phyloP scores from a whole-genome alignment of 148 eudicot species.

The Amaranthus hypochondriacus region DNA sequence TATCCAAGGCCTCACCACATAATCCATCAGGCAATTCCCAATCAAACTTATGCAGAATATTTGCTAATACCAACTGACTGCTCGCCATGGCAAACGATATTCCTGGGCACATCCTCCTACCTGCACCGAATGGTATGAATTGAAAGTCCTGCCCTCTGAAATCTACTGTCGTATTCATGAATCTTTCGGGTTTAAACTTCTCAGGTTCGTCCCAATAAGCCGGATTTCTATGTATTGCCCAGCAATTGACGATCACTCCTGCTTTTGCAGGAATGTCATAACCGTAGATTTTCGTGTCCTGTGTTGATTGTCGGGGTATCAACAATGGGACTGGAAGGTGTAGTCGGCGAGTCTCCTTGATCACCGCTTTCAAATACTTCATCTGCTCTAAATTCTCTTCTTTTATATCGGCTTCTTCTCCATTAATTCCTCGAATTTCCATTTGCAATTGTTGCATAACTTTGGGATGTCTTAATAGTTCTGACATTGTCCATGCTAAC shows the following conservation, averaged over 20 bases:
- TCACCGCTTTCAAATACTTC: slow-evolving; percentile 41
- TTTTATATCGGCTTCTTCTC: neutral
- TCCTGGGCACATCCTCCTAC: slow-evolving; percentile 37
- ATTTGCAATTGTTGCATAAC: neutral
- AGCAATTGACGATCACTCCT: slow-evolving; percentile 29
- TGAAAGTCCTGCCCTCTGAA: slow-evolving; percentile 31
- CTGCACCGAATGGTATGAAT: slow-evolving; percentile 40
- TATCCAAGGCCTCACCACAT: slow-evolving; percentile 16
- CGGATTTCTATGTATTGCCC: slow-evolving; percentile 35
- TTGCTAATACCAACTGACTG: slow-evolving; percentile 34
- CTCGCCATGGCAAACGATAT: slow-evolving; percentile 23
- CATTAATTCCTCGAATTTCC: neutral
- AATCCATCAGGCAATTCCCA: slow-evolving; percentile 28
- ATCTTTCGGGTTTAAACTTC: slow-evolving; percentile 40
- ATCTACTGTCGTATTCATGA: slow-evolving; percentile 26
- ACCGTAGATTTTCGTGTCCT: slow-evolving; percentile 28
- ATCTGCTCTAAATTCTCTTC: slow-evolving; percentile 40
- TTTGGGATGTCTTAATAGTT: neutral
- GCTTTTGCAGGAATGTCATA: slow-evolving; percentile 31
- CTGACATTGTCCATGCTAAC: slow-evolving; percentile 4
- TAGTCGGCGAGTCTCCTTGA: slow-evolving; percentile 32
- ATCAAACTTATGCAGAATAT: slow-evolving; percentile 24
- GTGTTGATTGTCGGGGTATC: slow-evolving; percentile 20
- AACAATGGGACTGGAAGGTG: slow-evolving; percentile 33
- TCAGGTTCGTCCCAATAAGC: slow-evolving; percentile 29